phyloP scores from a whole-genome alignment of 2,329 filamentous ascomycete genomes.

The Raffaelea arxii region DNA sequence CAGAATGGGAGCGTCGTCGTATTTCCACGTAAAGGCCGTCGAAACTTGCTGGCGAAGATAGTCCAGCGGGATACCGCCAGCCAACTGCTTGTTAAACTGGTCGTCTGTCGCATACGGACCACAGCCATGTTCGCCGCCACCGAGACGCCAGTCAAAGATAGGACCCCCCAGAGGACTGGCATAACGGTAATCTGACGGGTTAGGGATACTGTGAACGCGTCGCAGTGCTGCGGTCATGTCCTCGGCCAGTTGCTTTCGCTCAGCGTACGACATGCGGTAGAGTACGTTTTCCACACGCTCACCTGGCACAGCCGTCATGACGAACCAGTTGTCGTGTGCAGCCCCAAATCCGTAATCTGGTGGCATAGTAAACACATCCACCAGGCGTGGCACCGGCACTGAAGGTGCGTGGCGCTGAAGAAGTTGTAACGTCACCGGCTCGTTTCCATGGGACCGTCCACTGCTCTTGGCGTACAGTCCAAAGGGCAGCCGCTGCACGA shows the following conservation, averaged over 20 bases:
- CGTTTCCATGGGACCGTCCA: neutral
- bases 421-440: neutral
- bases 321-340: slow-evolving; percentile 1
- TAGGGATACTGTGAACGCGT: neutral
- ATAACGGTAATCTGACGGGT: neutral
- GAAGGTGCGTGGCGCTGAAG: neutral
- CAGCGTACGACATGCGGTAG: slow-evolving; percentile 1
- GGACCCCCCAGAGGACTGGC: neutral
- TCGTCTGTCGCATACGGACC: neutral
- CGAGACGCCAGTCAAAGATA: neutral
- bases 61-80: neutral
- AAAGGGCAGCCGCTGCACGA: slow-evolving; percentile 3
- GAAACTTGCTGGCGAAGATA: neutral
- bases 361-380: neutral
- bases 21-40: neutral
- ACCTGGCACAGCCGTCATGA: slow-evolving; percentile 1
- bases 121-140: neutral
- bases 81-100: neutral
- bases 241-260: slow-evolving; percentile 1
- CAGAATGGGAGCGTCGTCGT: neutral
- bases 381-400: neutral
- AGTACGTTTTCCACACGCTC: neutral
- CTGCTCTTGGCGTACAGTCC: slow-evolving; percentile 2
- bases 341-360: neutral
- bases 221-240: neutral